phyloP scores from a whole-genome alignment of 371 early-diverging fungal species.

The Capillidium rhysosporum region DNA sequence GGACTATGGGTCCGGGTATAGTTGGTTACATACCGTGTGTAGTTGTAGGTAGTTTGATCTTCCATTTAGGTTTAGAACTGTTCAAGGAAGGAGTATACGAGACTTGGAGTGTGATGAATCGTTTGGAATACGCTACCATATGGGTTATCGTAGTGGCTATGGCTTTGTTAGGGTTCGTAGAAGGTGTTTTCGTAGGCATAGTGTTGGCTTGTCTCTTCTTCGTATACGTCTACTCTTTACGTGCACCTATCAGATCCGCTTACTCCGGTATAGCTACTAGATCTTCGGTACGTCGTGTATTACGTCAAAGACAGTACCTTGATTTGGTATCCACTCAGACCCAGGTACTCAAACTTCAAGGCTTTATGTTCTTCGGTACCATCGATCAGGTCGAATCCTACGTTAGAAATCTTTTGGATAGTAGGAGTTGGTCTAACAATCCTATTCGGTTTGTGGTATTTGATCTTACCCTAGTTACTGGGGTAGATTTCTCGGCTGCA shows the following conservation, averaged over 20 bases:
- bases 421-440: slow-evolving; percentile 38
- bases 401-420: slow-evolving; percentile 29
- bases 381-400: slow-evolving; percentile 62
- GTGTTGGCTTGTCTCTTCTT: slow-evolving; percentile 86
- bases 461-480: slow-evolving; percentile 74
- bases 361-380: slow-evolving; percentile 89
- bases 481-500: slow-evolving; percentile 83
- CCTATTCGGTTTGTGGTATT: slow-evolving; percentile 67
- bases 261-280: slow-evolving; percentile 58
- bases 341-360: slow-evolving; percentile 72
- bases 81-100: slow-evolving; percentile 75
- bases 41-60: slow-evolving; percentile 82
- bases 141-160: slow-evolving; percentile 57
- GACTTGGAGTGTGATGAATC: slow-evolving; percentile 62
- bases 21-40: slow-evolving; percentile 81
- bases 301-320: slow-evolving; percentile 67
- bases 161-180: slow-evolving; percentile 80
- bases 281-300: slow-evolving; percentile 72
- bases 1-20: slow-evolving; percentile 64
- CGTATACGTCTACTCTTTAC: slow-evolving; percentile 61
- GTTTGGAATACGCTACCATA: slow-evolving; percentile 83
- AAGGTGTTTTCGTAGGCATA: slow-evolving; percentile 83
- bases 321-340: slow-evolving; percentile 65
- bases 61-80: slow-evolving; percentile 85
- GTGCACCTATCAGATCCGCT: slow-evolving; percentile 53